phyloP scores from a whole-genome alignment of 768 basidiomycete species.

The Suillus clintonianus region DNA sequence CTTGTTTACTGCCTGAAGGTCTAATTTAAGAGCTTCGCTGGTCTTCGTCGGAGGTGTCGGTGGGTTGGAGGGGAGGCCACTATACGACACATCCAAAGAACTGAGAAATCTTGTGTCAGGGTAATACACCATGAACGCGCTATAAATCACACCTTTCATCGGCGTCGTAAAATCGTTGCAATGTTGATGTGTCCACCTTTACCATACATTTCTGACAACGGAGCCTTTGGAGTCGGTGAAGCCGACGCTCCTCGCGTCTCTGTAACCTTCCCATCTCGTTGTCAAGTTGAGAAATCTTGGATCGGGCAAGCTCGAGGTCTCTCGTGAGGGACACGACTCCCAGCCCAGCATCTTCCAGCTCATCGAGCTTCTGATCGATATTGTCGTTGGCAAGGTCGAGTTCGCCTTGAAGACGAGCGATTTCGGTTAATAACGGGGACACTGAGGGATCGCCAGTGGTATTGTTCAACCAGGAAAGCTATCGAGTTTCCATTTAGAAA shows the following conservation, averaged over 20 bases:
- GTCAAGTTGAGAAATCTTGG: constrained; percentile 56
- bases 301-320: constrained; percentile 71
- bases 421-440: constrained; percentile 70
- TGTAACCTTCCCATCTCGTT: constrained; percentile 67
- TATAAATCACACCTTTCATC: constrained; percentile 61
- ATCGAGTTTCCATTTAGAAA: constrained; percentile 16
- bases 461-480: constrained; percentile 77
- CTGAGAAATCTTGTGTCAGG: constrained; percentile 34
- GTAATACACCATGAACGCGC: not conserved
- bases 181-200: constrained; percentile 54
- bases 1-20: constrained; percentile 61
- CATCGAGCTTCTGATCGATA: constrained; percentile 87
- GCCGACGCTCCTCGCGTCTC: constrained; percentile 70
- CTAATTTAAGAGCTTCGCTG: constrained; percentile 60
- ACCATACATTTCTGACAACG: constrained; percentile 71
- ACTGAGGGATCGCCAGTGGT: constrained; percentile 57
- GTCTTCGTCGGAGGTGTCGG: constrained; percentile 71
- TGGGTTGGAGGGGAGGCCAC: constrained; percentile 54
- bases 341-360: constrained; percentile 78
- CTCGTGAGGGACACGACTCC: constrained; percentile 71
- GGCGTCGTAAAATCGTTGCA: constrained; percentile 40
- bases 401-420: constrained; percentile 70
- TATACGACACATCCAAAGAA: constrained; percentile 51
- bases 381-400: constrained; percentile 80
- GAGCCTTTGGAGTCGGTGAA: constrained; percentile 57